Evolutionary conservation across 2,329 filamentous ascomycete genomes (phyloP), one percentile per base, ranked within the genome.

Genomic region (Paracorniculantispora psalliotae): DNA sequence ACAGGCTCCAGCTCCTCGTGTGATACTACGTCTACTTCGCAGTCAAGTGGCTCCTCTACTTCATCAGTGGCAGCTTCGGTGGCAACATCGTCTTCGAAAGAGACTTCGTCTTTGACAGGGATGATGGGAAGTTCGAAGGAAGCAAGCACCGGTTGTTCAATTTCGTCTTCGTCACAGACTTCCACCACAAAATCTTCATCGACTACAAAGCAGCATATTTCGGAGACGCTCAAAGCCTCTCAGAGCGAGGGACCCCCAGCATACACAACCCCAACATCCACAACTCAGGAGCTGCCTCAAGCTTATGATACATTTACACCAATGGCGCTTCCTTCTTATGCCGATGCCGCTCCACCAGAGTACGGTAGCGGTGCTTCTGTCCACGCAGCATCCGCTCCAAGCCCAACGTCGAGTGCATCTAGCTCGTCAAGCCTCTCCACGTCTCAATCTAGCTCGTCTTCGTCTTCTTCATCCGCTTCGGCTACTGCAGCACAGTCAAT

Each of bases 251-350:
- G 35, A 21, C 39, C 41, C 15, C 48, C 37, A 13, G 48, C 56
- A 21, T 59, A 59, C 19, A 59, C 56, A 5, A 12, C 43, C 17
- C 19, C 52, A 5, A 13, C 56, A 21, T 59, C 52, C 19, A 59
- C 56, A 5, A 12, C 43, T 17, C 19, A 59, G 2, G 15, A 21
- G 2, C 33, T 37, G 8, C 56, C 48, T 17, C 56, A 46, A 37
- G 56, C 56, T 17, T 59, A 59, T 13, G 56, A 21, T n/a, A 46
- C 37, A 2, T 47, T 52, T 9, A 59, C 56, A 46, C 30, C 56
- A 3, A 52, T 59, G 17, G 10, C 48, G 2, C 28, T 59, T 17
- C 48, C 56, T 15, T 52, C 56, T n/a, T 59, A 59, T 33, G 39
- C 17, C 13, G 30, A 59, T 7, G 15, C 47, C 8, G 12, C 37